These are phyloP conservation scores for Picochlorum sp. DNA, from an alignment of 139 green algal genomes.

Conservation along the genomic window DNA sequence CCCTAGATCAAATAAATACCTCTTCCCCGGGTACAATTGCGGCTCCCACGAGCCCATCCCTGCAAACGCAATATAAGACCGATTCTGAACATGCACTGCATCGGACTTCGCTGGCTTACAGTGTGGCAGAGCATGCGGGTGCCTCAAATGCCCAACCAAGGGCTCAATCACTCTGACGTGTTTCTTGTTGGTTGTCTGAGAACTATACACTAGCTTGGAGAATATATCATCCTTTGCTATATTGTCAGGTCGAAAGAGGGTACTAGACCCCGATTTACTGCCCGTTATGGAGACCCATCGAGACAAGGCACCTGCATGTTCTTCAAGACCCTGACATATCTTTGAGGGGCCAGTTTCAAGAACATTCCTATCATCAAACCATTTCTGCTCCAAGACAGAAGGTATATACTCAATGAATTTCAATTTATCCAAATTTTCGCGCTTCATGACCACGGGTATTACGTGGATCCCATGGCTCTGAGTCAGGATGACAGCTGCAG, in stretches of 20 bases:
- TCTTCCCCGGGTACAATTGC: neutral
- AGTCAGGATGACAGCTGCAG: neutral
- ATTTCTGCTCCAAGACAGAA: neutral
- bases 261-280: neutral
- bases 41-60: neutral
- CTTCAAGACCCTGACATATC: neutral
- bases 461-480: neutral
- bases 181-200: neutral
- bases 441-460: neutral
- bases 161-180: neutral
- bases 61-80: neutral
- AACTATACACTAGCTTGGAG: neutral
- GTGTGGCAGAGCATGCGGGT: neutral
- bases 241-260: neutral
- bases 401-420: neutral
- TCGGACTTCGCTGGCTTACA: neutral
- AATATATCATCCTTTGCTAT: neutral
- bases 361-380: neutral
- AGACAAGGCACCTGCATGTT: neutral
- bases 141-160: conserved; percentile 1
- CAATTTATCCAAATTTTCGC: neutral
- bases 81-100: neutral
- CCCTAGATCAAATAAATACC: conserved; percentile 2
- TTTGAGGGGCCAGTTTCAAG: neutral
- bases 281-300: neutral